Base-by-base conservation (phyloP, 2,329 filamentous ascomycete genomes). In the Ascosphaera acerosa region DNA sequence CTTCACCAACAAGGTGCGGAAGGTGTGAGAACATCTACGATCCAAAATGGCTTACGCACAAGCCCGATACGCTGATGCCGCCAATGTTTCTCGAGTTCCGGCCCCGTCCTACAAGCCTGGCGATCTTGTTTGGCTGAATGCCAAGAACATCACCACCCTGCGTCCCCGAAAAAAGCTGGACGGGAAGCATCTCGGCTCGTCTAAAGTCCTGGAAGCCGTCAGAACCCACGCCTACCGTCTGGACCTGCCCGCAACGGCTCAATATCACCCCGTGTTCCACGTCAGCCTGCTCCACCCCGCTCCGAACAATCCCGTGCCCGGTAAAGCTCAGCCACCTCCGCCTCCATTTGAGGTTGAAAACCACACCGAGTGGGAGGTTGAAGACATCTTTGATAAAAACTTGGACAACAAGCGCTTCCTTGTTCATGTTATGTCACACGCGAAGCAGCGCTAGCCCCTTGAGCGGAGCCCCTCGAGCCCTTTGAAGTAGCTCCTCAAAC, bases 121-220 rank as follows among this genome's bases (percentile, higher is more conserved):
- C 10, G 34, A 35, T 4, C 9, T 28, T 12, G 34, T 34, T 16
- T 15, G 16, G 15, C 3, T 34, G 10, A 33, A 18, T 12, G 19
- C 18, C 10, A 35, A 16, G 32, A 26, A 35, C 14, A 26, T 26
- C 10, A 15, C 17, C 4, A 34, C 3, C 22, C 10, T 15, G 1
- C n/a, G 30, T n/a, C 33, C 19, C 9, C 18, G 18, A 7, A 23
- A 33, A 17, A 35, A 35, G 20, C 33, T 35, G 3, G 32, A 26
- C 17, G 18, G 34, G 16, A 1, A 18, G 9, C 27, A 14, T 3
- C 12, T 16, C 14, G 23, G 4, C 5, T 32, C 4, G 1, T 35
- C 29, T 12, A 10, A 10, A 10, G 23, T 35, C 14, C 15, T 34
- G 1, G 4, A 34, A 4, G 15, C 18, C 3, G 16, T 35, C 5